Percentiles rank a stretch among this genome's conserved stretches.
These are phyloP conservation scores for Wickerhamiella cacticola DNA, from an alignment of 805 yeast genomes.

Conservation along the genomic window DNA sequence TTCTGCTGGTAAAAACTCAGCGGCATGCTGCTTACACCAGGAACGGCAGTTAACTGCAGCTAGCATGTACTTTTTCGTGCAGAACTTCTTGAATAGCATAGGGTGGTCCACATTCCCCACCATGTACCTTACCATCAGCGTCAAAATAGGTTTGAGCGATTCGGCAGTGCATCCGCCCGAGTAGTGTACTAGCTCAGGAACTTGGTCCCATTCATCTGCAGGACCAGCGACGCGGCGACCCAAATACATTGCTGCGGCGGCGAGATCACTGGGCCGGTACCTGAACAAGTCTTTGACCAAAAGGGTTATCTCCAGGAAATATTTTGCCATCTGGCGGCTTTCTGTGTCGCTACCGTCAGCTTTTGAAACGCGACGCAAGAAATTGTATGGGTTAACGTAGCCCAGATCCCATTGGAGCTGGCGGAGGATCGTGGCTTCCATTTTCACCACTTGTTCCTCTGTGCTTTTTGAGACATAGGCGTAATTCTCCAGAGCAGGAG, in stretches of 20 bases:
- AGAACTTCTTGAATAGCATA: slow-evolving; percentile 87
- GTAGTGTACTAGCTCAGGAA: slow-evolving; percentile 66
- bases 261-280: slow-evolving; percentile 58
- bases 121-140: slow-evolving; percentile 59
- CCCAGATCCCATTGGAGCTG: slow-evolving; percentile 62
- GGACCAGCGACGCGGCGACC: slow-evolving; percentile 61
- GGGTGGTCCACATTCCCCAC: slow-evolving; percentile 71
- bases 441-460: slow-evolving; percentile 66
- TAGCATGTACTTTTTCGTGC: slow-evolving; percentile 77
- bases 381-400: slow-evolving; percentile 84
- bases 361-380: slow-evolving; percentile 73
- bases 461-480: slow-evolving; percentile 84
- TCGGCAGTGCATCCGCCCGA: slow-evolving; percentile 76
- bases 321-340: slow-evolving; percentile 75
- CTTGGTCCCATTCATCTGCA: slow-evolving; percentile 55
- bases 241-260: slow-evolving; percentile 82
- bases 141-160: slow-evolving; percentile 60
- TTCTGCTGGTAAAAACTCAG: not conserved
- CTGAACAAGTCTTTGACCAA: slow-evolving; percentile 68
- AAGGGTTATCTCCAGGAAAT: slow-evolving; percentile 62
- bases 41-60: slow-evolving; percentile 30
- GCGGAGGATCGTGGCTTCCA: slow-evolving; percentile 68
- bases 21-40: slow-evolving; percentile 26
- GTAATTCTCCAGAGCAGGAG: slow-evolving; percentile 75
- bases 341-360: slow-evolving; percentile 83